A percentile compares a stretch with the other conserved stretches of the same genome.
phyloP scores from a whole-genome alignment of 176 grass and related monocot genomes.

The Alloteropsis semialata region DNA sequence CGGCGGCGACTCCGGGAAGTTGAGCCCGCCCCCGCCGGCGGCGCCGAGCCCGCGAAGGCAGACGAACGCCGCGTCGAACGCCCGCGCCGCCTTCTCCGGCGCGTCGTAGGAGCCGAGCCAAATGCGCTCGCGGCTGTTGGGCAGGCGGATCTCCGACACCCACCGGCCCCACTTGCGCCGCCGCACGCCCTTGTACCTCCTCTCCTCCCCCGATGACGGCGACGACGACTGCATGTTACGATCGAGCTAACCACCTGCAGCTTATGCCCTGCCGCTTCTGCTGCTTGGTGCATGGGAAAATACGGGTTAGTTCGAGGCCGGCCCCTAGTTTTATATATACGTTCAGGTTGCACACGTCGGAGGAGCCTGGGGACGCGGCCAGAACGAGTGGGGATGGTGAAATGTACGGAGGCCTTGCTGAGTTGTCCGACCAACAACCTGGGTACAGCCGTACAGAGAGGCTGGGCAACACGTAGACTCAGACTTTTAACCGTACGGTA shows the following conservation, averaged over 20 bases:
- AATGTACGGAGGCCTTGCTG: too few relatives aligned
- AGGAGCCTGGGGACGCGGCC: too few relatives aligned
- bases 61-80: slow-evolving; percentile 53
- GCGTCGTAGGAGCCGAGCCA: slow-evolving; percentile 55
- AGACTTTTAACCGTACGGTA: too few relatives aligned
- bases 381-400: too few relatives aligned
- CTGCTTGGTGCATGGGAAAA: background rate
- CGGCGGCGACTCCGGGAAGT: slow-evolving; percentile 39
- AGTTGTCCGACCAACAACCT: too few relatives aligned
- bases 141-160: slow-evolving; percentile 72
- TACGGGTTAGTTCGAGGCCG: background rate
- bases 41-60: slow-evolving; percentile 42
- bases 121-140: slow-evolving; percentile 47
- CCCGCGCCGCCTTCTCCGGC: slow-evolving; percentile 52
- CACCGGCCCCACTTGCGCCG: slow-evolving; percentile 59
- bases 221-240: background rate
- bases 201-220: background rate
- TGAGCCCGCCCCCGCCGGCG: slow-evolving; percentile 33
- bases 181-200: slow-evolving; percentile 55
- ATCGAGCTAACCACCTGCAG: background rate
- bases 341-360: too few relatives aligned
- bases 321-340: background rate
- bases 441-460: too few relatives aligned
- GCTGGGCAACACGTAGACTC: too few relatives aligned
- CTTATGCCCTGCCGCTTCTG: background rate